Percentiles rank a stretch among this genome's conserved stretches.
Conservation (phyloP, 73 alveolate genomes). For the Symbiodinium natans region DNA sequence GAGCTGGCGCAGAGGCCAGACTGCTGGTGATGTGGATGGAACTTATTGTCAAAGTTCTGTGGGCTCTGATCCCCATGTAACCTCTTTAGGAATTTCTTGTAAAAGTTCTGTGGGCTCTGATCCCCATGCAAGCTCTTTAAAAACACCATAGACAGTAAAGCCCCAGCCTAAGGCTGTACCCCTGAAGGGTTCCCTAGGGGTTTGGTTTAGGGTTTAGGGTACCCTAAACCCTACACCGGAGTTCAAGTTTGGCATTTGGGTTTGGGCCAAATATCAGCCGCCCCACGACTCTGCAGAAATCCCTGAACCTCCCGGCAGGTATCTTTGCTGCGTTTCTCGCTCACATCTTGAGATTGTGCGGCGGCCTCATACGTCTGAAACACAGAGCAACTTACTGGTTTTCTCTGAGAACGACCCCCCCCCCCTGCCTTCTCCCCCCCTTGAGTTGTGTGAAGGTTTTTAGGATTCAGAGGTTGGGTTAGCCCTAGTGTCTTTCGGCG, state of each 20-base stretch:
- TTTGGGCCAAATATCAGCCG: no score
- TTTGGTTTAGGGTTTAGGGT: no score
- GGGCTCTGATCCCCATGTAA: no score
- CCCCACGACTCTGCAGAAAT: no score
- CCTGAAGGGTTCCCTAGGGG: not conserved
- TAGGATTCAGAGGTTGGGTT: not conserved
- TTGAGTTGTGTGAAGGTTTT: not conserved
- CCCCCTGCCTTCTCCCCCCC: no score
- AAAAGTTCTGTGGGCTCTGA: no score
- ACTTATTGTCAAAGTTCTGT: not conserved
- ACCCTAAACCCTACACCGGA: not conserved
- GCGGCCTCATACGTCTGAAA: not conserved
- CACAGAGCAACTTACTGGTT: not conserved
- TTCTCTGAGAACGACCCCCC: no score
- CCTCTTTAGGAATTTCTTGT: no score
- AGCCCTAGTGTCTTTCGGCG: not conserved
- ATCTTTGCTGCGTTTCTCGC: slow-evolving; percentile 59
- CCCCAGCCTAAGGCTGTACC: not conserved
- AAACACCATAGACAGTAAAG: not conserved
- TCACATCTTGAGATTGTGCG: slow-evolving; percentile 33
- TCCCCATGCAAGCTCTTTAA: no score
- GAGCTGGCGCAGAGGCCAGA: slow-evolving; percentile 56
- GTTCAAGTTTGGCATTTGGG: no score
- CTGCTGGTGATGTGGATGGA: not conserved
- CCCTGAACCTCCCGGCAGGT: not conserved